phyloP scores from a whole-genome alignment of 305 asterid species.

The Solanum hybrid region DNA sequence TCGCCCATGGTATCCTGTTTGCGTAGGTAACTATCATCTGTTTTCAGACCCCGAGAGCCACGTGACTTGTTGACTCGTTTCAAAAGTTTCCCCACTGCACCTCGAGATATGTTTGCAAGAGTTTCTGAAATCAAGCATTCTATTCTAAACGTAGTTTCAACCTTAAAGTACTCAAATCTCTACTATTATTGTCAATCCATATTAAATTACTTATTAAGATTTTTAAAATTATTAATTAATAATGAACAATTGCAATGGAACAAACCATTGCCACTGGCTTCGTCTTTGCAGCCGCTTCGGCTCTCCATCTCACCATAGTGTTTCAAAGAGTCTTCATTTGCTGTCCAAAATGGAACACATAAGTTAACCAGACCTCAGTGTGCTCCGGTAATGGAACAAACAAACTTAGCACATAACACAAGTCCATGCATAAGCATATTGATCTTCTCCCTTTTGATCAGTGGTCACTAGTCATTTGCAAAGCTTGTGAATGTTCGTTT shows the following conservation, averaged over 20 bases:
- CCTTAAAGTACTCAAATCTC: background rate
- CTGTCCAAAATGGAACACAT: conserved; percentile 21
- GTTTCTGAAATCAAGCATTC: conserved; percentile 37
- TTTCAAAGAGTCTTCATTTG: conserved; percentile 20
- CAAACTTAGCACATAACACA: background rate
- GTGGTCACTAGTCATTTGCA: background rate
- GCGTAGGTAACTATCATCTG: conserved; percentile 43
- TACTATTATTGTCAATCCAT: background rate
- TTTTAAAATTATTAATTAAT: background rate
- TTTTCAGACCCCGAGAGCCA: conserved; percentile 26
- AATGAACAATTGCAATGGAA: background rate
- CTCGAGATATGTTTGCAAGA: conserved; percentile 55
- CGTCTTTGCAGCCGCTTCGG: conserved; percentile 5
- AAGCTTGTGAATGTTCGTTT: background rate
- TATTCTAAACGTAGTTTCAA: background rate
- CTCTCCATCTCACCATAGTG: conserved; percentile 10
- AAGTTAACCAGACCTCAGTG: background rate
- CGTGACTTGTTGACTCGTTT: conserved; percentile 40
- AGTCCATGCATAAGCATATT: background rate
- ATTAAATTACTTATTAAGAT: background rate
- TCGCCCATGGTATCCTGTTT: conserved; percentile 27
- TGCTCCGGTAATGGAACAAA: background rate
- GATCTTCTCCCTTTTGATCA: background rate
- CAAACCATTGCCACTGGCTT: conserved; percentile 43
- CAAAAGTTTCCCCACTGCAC: conserved; percentile 56